Base-by-base conservation (phyloP, 495 filamentous ascomycete genomes). In the Hyaloscypha finlandica region DNA sequence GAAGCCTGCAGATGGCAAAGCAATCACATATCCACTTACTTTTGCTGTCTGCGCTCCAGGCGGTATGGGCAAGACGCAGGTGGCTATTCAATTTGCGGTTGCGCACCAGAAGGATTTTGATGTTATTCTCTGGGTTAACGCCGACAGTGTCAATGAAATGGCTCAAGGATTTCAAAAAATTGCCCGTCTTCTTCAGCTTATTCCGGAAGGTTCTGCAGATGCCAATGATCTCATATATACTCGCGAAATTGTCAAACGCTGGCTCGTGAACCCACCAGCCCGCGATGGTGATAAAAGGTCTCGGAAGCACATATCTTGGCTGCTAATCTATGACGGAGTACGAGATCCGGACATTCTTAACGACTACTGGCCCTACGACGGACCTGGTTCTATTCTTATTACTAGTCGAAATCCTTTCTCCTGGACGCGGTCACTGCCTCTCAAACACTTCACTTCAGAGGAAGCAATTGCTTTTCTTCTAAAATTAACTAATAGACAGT, bases 321-420 rank as follows among this genome's bases (percentile, higher is more conserved):
- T 82, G 2, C 42, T 82, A 12, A 72, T 82, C 48, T 79, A 79
- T 58, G 79, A 81, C 66, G 78, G 79, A 42, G 77, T 73, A 11
- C 75, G 78, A 64, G 61, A 75, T 30, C 74, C 69, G 16, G 65
- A 69, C 51, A 68, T 77, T 8, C 64, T 81, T 6, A 65, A 64
- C 4, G 74, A 78, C 53, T 78, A 72, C 60, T 78, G 76, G 77
- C 35, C 35, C 1, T 79, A 77, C 3, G 45, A 35, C 25, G 58
- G 70, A 20, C 67, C 73, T 1, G 79, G 79, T 29, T 76, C 73
- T 8, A 61, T 81, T 48, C 70, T 80, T 8, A 67, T 81, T 31
- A 81, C 79, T 20, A 80, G 74, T 58, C 75, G 79, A 30, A 71
- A 79, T 57, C 68, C 64, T 3, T 31, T 68, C 30, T 33, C 60